Evolutionary conservation across 768 basidiomycete species (phyloP), one percentile per base, ranked within the genome.

Genomic region (Boletellus ananas): DNA sequence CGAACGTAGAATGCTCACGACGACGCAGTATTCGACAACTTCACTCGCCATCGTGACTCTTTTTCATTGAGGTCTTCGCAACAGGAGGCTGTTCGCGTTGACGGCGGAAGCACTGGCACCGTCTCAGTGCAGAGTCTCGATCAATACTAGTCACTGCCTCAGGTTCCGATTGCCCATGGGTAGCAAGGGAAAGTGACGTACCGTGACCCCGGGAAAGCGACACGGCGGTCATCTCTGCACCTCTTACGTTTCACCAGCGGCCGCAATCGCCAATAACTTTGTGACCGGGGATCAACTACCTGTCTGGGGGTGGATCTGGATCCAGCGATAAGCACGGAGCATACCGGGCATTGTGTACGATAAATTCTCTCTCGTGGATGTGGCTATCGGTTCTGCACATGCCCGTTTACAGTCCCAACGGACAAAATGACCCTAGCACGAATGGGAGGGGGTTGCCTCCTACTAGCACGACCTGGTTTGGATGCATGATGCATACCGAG

Each of bases 61-160:
- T 83, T 78, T 6, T 85, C 78, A 50, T 81, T 73, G 68, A 89
- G 91, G 70, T 90, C 78, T 68, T 93, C 90, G 70, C 91, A 94
- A 45, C 90, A 74, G 8, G 73, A 13, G 80, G 76, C 60, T 87
- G 72, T 16, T 7, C 27, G 8, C 27, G 6, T 29, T 29, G 27
- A 29, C 27, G 27, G 27, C 10, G 27, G 10, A 29, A 10, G 27
- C 10, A 9, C 9, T 29, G 11, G 29, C 11, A 9, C 9, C 11
- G 10, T 29, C 29, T 29, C 29, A 29, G 29, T 29, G 29, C 9
- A 25, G 7, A 29, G 11, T 29, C 29, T 29, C 89, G 33, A 36
- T 17, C 23, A 14, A n/a, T n/a, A n/a, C n/a, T n/a, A n/a, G 14
- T 40, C 4, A 11, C 9, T 34, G 14, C 35, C 12, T 20, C 7